phyloP scores from a whole-genome alignment of 257 asterid genomes.

The Ilex aquifolium region DNA sequence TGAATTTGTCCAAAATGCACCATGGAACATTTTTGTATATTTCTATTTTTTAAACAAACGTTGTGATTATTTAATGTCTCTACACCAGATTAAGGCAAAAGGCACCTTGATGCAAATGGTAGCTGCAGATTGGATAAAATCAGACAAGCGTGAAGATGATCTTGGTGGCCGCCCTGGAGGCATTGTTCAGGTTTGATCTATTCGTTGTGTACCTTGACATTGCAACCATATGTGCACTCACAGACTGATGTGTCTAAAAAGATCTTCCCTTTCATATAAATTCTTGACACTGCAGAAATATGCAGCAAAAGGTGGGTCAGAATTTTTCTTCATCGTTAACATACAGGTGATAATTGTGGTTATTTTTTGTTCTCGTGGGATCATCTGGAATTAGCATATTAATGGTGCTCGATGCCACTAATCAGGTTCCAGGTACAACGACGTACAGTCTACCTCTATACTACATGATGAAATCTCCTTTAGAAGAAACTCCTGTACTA shows the following conservation, averaged over 20 bases:
- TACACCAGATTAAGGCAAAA: constrained; percentile 57
- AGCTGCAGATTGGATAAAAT: constrained; percentile 82
- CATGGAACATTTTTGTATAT: too few species aligned
- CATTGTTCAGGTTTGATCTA: constrained; percentile 61
- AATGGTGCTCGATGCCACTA: constrained; percentile 2
- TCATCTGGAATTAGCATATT: constrained; percentile 4
- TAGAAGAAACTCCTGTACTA: constrained; percentile 60
- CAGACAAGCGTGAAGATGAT: constrained; percentile 68
- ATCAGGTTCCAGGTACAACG: constrained; percentile 73
- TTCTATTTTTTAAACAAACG: too few species aligned
- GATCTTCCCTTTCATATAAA: constrained; percentile 10
- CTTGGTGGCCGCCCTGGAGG: constrained; percentile 60
- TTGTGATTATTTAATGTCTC: constrained; percentile 1
- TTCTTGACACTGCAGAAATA: constrained; percentile 41
- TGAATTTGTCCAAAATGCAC: too few species aligned
- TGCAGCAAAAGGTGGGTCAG: constrained; percentile 56
- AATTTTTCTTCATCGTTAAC: constrained; percentile 67
- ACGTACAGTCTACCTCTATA: constrained; percentile 55
- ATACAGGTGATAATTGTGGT: constrained; percentile 39
- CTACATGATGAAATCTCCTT: constrained; percentile 60
- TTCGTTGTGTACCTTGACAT: background rate
- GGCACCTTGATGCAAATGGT: constrained; percentile 65
- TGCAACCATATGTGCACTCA: background rate
- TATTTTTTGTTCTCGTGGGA: background rate
- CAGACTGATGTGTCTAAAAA: background rate